Evolutionary conservation across 768 basidiomycete species (phyloP).

Genomic region (Suillus brevipes): DNA sequence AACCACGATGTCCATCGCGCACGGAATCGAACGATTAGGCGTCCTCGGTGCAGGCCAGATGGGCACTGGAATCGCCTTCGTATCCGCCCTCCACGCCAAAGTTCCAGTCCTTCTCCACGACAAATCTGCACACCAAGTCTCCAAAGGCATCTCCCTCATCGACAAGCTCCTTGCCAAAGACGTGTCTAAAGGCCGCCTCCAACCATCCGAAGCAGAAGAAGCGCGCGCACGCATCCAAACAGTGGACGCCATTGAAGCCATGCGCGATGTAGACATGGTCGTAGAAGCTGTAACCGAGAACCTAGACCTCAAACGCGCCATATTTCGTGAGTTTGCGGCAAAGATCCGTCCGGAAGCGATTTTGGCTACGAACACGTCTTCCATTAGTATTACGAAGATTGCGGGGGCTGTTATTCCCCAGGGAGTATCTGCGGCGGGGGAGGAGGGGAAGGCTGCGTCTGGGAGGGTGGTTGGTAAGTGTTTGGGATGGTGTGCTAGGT

Average conservation of each 20-base stretch:
- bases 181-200: conserved; percentile 77
- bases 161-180: conserved; percentile 90
- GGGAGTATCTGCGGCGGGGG: conserved; percentile 57
- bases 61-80: conserved; percentile 91
- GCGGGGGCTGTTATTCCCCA: conserved; percentile 73
- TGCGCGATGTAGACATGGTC: conserved; percentile 87
- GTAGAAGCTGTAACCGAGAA: conserved; percentile 94
- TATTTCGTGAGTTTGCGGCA: conserved; percentile 71
- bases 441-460: conserved; percentile 61
- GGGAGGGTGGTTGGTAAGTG: conserved; percentile 78
- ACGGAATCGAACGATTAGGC: conserved; percentile 74
- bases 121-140: conserved; percentile 52
- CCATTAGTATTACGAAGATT: conserved; percentile 93
- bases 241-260: conserved; percentile 56
- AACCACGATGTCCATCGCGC: conserved; percentile 54
- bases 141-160: conserved; percentile 68
- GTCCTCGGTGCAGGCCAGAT: conserved; percentile 84
- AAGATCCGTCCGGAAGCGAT: conserved; percentile 74
- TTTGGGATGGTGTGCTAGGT: not conserved
- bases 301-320: conserved; percentile 69
- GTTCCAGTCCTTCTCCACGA: conserved; percentile 88
- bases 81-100: conserved; percentile 81
- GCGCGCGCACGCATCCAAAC: conserved; percentile 65
- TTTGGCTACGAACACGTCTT: conserved; percentile 90
- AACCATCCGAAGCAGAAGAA: conserved; percentile 67